These are phyloP conservation scores for Besnoitia besnoiti DNA, from an alignment of 169 alveolate genomes.

Conservation along the genomic window DNA sequence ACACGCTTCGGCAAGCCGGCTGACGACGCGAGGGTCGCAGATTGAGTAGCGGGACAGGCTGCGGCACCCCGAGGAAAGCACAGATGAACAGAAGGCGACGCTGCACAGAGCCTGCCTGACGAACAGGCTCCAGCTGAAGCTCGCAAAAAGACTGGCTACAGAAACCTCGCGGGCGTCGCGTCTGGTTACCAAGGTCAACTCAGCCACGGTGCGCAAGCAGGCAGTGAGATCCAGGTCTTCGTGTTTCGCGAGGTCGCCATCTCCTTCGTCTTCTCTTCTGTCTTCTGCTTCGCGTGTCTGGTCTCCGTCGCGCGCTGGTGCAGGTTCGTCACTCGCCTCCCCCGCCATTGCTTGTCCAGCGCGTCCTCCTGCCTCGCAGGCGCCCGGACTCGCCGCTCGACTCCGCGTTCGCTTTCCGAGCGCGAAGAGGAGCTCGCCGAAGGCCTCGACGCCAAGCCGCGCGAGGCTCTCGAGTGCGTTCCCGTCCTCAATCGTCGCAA, in stretches of 20 bases:
- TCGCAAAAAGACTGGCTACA: neutral
- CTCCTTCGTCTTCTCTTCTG: neutral
- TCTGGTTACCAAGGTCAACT: neutral
- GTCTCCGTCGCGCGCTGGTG: neutral
- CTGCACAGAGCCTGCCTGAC: too few relatives aligned
- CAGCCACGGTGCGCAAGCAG: neutral
- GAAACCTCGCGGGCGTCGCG: neutral
- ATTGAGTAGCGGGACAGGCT: too few relatives aligned
- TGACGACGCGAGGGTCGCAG: too few relatives aligned
- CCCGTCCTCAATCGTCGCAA: neutral
- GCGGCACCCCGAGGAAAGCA: too few relatives aligned
- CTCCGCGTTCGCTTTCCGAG: neutral
- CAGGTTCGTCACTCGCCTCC: neutral
- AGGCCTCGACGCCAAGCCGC: constrained; percentile 1
- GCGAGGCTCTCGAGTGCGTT: neutral
- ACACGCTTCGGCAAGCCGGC: too few relatives aligned
- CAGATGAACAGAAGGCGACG: too few relatives aligned
- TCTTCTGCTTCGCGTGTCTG: neutral
- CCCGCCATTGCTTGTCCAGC: neutral
- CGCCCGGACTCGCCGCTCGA: neutral
- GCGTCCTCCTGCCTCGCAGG: neutral
- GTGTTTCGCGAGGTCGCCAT: neutral
- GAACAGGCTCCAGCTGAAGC: too few relatives aligned
- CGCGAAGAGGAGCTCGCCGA: neutral
- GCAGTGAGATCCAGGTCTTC: neutral